Percentiles rank a stretch among this genome's conserved stretches.
Evolutionary conservation across 2,329 filamentous ascomycete species (phyloP).

Genomic region (Trichocomaceae sp.): DNA sequence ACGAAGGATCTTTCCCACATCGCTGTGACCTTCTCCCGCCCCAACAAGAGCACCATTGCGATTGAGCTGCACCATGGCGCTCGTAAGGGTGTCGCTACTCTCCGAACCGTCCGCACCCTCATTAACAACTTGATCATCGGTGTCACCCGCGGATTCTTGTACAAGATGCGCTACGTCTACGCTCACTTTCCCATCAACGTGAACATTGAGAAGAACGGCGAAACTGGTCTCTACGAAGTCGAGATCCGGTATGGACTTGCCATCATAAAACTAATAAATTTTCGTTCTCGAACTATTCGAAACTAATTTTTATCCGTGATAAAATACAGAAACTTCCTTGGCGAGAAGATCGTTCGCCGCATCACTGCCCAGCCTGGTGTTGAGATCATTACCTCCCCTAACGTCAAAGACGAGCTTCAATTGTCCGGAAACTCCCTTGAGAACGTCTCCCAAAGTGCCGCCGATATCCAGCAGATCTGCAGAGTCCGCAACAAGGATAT

Average conservation of each 20-base stretch:
- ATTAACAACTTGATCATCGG: constrained; percentile 99
- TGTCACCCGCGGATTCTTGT: constrained; percentile 99
- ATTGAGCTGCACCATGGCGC: constrained; percentile 98
- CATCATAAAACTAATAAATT: neutral
- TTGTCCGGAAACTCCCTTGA: constrained; percentile 92
- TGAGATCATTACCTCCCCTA: constrained; percentile 79
- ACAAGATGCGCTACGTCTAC: constrained; percentile 99
- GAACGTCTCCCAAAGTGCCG: constrained; percentile 93
- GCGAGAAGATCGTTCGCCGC: constrained; percentile 97
- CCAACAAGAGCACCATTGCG: constrained; percentile 78
- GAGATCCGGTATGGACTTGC: constrained; percentile 79
- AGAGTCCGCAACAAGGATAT: constrained; percentile 99
- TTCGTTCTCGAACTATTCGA: no score
- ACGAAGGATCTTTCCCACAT: constrained; percentile 94
- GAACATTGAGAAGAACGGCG: constrained; percentile 93
- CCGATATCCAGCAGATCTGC: constrained; percentile 99
- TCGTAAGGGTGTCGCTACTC: constrained; percentile 95
- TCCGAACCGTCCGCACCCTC: constrained; percentile 94
- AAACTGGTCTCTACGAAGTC: constrained; percentile 81
- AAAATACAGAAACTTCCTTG: constrained; percentile 81
- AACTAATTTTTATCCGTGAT: constrained; percentile 15
- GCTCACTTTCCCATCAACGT: constrained; percentile 99
- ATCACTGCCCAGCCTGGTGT: constrained; percentile 87
- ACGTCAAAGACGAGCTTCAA: constrained; percentile 96
- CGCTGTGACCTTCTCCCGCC: constrained; percentile 88